Evolutionary conservation across 306 rosid genomes (phyloP).

Genomic region (Inga oerstediana): DNA sequence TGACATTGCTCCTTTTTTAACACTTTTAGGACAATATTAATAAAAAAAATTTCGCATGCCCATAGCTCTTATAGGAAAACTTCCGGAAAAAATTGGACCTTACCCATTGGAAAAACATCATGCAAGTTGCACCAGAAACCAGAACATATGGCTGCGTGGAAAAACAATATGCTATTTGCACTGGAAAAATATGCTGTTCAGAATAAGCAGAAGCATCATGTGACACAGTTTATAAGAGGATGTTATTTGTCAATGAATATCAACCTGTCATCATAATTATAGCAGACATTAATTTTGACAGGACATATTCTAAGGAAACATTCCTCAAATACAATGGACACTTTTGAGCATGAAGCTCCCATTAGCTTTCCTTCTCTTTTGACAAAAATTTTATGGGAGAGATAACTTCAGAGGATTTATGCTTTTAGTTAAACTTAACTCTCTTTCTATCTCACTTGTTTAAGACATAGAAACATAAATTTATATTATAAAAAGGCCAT

Average conservation of each 20-base stretch:
- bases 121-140: neutral
- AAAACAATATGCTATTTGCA: neutral
- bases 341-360: neutral
- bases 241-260: neutral
- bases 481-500: slow-evolving; percentile 1
- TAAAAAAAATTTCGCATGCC: too few relatives aligned
- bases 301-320: neutral
- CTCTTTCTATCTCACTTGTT: too few relatives aligned
- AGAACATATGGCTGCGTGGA: neutral
- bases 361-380: neutral
- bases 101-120: neutral
- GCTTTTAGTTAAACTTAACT: neutral
- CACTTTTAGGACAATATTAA: too few relatives aligned
- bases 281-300: neutral
- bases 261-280: neutral
- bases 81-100: too few relatives aligned
- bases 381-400: neutral
- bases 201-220: neutral
- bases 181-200: neutral
- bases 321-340: neutral
- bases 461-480: neutral
- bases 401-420: neutral
- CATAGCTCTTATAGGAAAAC: too few relatives aligned
- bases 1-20: too few relatives aligned
- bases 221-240: neutral